Evolutionary conservation across 2,329 filamentous ascomycete genomes (phyloP).

Genomic region (Colletotrichum cordylinicola): DNA sequence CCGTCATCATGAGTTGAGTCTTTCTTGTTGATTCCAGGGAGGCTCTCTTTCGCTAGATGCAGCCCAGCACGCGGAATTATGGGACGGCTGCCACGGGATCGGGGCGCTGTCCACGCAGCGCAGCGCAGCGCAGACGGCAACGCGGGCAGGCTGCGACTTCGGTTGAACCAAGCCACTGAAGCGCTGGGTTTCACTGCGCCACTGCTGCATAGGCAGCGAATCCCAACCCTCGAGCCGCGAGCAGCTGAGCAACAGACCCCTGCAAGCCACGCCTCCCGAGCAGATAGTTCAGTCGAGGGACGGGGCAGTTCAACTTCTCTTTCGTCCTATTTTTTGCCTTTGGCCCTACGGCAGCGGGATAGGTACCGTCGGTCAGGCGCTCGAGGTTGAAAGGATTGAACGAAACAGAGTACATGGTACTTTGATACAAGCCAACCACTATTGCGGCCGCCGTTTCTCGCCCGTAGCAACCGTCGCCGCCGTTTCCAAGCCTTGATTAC

Average conservation of each 20-base stretch:
- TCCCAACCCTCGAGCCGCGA: neutral
- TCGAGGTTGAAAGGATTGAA: neutral
- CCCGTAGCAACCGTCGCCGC: neutral
- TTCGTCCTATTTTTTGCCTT: constrained; percentile 5
- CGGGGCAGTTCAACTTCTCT: neutral
- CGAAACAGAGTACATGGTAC: neutral
- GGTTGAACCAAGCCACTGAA: constrained; percentile 22
- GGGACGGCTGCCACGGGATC: neutral
- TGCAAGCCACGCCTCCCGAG: constrained; percentile 19
- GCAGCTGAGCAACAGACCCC: constrained; percentile 19
- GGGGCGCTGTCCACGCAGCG: neutral
- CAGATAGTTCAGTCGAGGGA: constrained; percentile 3
- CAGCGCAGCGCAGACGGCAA: neutral
- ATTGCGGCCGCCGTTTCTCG: neutral
- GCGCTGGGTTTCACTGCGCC: constrained; percentile 16
- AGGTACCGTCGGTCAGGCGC: neutral
- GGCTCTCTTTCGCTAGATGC: neutral
- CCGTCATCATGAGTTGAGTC: neutral
- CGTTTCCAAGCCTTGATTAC: neutral
- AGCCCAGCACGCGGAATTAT: neutral
- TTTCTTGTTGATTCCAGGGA: neutral
- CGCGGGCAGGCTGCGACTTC: constrained; percentile 4
- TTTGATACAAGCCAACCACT: neutral
- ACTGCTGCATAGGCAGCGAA: constrained; percentile 18
- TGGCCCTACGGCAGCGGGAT: neutral